phyloP scores from a whole-genome alignment of 306 rosid species.

The Gleditsia sinensis region DNA sequence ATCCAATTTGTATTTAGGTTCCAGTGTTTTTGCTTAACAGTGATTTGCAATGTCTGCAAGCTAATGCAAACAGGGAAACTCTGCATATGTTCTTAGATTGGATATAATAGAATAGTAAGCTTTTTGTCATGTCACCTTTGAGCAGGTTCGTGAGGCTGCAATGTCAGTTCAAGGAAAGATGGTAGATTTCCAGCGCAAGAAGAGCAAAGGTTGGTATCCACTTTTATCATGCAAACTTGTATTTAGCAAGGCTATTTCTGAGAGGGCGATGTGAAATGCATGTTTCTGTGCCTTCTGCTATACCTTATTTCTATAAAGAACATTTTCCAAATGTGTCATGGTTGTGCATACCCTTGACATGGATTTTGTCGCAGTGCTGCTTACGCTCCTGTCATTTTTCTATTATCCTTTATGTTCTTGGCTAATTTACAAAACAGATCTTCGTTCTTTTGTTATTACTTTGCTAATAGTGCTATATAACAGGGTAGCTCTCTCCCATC shows the following conservation, averaged over 20 bases:
- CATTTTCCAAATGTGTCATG: not conserved
- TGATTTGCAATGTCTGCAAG: not conserved
- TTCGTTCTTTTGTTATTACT: not conserved
- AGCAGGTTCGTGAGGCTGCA: conserved; percentile 94
- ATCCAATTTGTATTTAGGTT: not conserved
- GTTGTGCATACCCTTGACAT: conserved; percentile 1
- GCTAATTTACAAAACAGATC: not conserved
- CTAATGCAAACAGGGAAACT: not conserved
- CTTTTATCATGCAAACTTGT: conserved; percentile 9
- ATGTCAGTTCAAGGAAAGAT: conserved; percentile 83
- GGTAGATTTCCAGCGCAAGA: conserved; percentile 95
- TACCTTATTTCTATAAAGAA: not conserved
- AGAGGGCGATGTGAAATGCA: conserved; percentile 6
- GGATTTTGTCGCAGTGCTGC: too few species aligned
- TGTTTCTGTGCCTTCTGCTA: not conserved
- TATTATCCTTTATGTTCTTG: not conserved
- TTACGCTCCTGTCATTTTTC: too few species aligned
- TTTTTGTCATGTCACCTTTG: conserved; percentile 31
- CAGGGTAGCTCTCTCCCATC: not conserved
- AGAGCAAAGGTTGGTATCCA: conserved; percentile 79
- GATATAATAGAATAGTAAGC: not conserved
- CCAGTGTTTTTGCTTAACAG: not conserved
- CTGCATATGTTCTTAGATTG: not conserved
- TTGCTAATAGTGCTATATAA: not conserved
- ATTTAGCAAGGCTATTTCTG: not conserved